These are phyloP conservation scores for Thermochaetoides dissita DNA, from an alignment of 2,329 filamentous ascomycete species.

Conservation along the genomic window DNA sequence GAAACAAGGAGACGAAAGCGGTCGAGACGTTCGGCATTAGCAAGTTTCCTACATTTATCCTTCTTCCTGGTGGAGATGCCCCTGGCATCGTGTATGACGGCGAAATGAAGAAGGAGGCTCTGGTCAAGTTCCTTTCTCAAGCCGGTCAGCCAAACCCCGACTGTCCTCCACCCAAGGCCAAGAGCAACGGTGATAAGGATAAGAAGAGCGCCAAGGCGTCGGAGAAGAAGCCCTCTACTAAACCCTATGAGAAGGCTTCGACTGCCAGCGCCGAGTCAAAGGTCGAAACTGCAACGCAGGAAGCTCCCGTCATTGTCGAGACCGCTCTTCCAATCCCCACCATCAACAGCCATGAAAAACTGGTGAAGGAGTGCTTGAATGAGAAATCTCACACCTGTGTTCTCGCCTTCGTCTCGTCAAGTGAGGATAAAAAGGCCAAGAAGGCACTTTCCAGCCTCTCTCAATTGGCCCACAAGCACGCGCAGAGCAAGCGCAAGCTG, in stretches of 20 bases:
- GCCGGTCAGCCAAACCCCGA: conserved; percentile 67
- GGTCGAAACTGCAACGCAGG: conserved; percentile 24
- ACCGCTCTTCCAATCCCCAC: conserved; percentile 49
- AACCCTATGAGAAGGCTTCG: conserved; percentile 10
- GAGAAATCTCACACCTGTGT: conserved; percentile 71
- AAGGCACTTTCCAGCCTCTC: conserved; percentile 51
- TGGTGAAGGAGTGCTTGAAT: conserved; percentile 59
- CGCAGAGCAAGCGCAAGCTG: conserved; percentile 47
- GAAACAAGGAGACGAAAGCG: conserved; percentile 61
- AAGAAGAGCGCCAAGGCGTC: conserved; percentile 15
- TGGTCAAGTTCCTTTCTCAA: conserved; percentile 73
- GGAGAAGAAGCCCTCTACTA: conserved; percentile 9
- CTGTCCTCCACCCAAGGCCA: conserved; percentile 35
- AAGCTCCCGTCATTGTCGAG: conserved; percentile 34
- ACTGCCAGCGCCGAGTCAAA: conserved; percentile 28
- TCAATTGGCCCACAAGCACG: conserved; percentile 63
- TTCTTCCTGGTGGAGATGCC: conserved; percentile 58
- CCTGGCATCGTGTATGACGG: conserved; percentile 64
- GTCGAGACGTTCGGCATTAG: conserved; percentile 62
- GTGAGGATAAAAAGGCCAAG: conserved; percentile 35
- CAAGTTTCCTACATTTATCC: conserved; percentile 66
- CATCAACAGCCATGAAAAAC: conserved; percentile 48
- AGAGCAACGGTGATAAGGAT: conserved; percentile 36
- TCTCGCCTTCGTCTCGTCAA: conserved; percentile 53
- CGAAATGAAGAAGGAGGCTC: conserved; percentile 69